These are phyloP conservation scores for Sclerotinia subarctica DNA, from an alignment of 2,329 filamentous ascomycete species.

Conservation along the genomic window DNA sequence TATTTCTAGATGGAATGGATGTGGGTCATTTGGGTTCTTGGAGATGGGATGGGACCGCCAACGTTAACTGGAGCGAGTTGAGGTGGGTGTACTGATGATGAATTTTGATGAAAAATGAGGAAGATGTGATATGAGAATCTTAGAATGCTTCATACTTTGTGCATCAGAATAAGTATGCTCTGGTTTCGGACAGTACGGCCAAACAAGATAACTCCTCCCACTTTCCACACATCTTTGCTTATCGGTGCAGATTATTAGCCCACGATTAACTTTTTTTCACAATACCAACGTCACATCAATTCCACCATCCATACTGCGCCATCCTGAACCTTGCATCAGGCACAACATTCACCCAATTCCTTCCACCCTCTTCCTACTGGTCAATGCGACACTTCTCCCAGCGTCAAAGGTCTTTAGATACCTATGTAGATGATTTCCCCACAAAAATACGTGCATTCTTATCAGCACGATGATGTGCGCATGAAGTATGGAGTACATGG, in stretches of 20 bases:
- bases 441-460: neutral
- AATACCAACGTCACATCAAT: neutral
- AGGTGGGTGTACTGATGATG: neutral
- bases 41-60: neutral
- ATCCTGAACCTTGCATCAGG: neutral
- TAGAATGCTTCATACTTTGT: no score
- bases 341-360: neutral
- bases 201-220: neutral
- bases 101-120: neutral
- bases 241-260: neutral
- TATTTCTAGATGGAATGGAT: conserved; percentile 1
- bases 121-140: neutral
- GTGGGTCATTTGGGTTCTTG: neutral
- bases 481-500: neutral
- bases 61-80: neutral
- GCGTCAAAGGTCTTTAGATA: neutral
- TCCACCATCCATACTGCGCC: neutral
- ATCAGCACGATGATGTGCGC: neutral
- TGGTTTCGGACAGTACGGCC: neutral
- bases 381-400: neutral
- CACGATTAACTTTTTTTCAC: neutral
- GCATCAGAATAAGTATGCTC: no score
- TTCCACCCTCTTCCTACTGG: neutral
- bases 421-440: neutral
- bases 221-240: neutral